Base-by-base conservation (phyloP, 2,329 filamentous ascomycete genomes). In the Colletotrichum sp. region DNA sequence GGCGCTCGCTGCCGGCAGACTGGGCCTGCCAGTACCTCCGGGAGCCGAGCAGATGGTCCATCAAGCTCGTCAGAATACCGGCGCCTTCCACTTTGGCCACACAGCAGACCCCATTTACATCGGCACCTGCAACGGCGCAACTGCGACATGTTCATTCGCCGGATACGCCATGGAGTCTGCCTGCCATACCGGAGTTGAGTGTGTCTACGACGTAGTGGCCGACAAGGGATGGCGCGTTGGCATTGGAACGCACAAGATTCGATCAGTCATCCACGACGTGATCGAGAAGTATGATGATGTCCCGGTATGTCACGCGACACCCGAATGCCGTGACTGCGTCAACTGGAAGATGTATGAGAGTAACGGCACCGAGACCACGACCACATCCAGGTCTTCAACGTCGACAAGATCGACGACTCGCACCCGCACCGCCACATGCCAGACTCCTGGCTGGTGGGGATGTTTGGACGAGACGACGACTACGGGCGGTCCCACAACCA, bases 331-430 rank as follows among this genome's bases (percentile, higher is more conserved):
- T 55, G 97, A 99, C 83, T 99, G 96, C 81, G 95, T 92, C 74
- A 93, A 94, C 72, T 99, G 97, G 97, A 98, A 98, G 81, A 98
- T 96, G 88, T 98, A 95, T 82, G 94, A 96, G 84, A 98, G 96
- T 83, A 98, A 98, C 82, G 94, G 94, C 34, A 97, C 94, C 3
- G 94, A 96, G 78, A 90, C 89, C 2, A 95, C 93, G 0, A 94
- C 93, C 1, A 92, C 92, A 0, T 88, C 91, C 3, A 88, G 87
- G 5, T 88, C 88, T 3, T 88, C 87, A 6, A 89, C 88, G 3
- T 88, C 87, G 6, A 89, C 90, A 1, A 90, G 90, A 2, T 89
- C 90, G 2, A 89, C 89, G 4, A 92, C 91, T 4, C 90, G 90
- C 59, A 94, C 92, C 5, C 90, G 95, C 60, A 98, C 96, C 0